phyloP scores from a whole-genome alignment of 169 alveolate genomes.

The Plasmodium vivax region DNA sequence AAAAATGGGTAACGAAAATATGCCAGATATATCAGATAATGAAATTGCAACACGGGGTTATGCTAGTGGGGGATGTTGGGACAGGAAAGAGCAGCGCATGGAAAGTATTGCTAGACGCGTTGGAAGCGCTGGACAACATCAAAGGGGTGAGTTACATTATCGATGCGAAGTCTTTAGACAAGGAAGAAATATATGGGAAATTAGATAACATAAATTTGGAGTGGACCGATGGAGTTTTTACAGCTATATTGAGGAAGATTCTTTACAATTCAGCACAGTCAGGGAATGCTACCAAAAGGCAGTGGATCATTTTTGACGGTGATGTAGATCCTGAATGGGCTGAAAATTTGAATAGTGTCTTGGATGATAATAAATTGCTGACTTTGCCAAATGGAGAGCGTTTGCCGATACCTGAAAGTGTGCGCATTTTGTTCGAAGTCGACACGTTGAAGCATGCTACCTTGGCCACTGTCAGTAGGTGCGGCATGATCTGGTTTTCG shows the following conservation, averaged over 20 bases:
- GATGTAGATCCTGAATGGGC: conserved; percentile 99
- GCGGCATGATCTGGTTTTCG: conserved; percentile 99
- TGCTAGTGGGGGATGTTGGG: conserved; percentile 98
- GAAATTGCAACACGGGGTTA: conserved; percentile 96
- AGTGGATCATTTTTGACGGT: conserved; percentile 99
- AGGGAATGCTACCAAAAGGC: conserved; percentile 85
- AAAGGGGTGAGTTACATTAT: conserved; percentile 94
- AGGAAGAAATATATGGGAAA: conserved; percentile 96
- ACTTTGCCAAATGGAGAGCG: conserved; percentile 98
- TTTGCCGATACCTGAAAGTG: conserved; percentile 91
- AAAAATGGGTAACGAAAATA: conserved; percentile 91
- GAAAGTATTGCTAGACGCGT: conserved; percentile 91
- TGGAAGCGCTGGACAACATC: conserved; percentile 91
- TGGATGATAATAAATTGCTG: conserved; percentile 98
- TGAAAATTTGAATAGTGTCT: conserved; percentile 97
- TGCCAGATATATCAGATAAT: conserved; percentile 93
- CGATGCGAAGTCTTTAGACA: conserved; percentile 91
- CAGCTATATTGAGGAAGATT: conserved; percentile 89
- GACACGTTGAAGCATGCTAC: conserved; percentile 97
- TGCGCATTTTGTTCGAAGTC: conserved; percentile 91
- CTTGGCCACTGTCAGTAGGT: conserved; percentile 98
- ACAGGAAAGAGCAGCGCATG: conserved; percentile 94
- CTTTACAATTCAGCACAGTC: conserved; percentile 66
- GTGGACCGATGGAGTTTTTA: conserved; percentile 99
- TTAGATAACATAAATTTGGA: conserved; percentile 95